Conservation (phyloP, 306 rosid species). For the Hippophae rhamnoides region DNA sequence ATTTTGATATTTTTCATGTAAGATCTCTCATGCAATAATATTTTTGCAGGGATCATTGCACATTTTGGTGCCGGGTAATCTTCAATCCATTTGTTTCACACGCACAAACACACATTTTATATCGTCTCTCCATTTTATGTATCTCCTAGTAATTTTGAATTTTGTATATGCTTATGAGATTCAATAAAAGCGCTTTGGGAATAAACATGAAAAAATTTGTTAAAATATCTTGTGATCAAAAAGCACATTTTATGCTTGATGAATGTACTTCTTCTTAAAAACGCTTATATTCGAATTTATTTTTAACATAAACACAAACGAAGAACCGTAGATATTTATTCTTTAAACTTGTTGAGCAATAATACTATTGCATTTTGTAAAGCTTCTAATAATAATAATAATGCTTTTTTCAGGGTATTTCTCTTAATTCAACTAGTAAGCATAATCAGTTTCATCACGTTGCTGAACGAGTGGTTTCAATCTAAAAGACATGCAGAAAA, state of each 20-base stretch:
- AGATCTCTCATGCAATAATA: constrained; percentile 11
- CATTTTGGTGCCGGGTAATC: constrained; percentile 95
- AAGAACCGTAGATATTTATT: too few species aligned
- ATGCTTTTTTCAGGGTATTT: constrained; percentile 72
- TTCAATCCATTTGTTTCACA: constrained; percentile 2
- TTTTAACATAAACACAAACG: too few species aligned
- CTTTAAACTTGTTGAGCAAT: background rate
- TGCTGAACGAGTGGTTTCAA: constrained; percentile 62
- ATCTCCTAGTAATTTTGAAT: too few species aligned
- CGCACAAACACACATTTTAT: too few species aligned
- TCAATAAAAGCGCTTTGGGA: too few species aligned
- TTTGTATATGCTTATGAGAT: background rate
- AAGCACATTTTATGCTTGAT: too few species aligned
- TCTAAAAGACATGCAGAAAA: constrained; percentile 56
- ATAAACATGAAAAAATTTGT: too few species aligned
- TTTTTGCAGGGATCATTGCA: constrained; percentile 58
- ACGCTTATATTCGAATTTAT: too few species aligned
- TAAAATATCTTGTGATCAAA: too few species aligned
- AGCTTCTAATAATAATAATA: constrained; percentile 2
- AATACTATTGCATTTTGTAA: constrained; percentile 3
- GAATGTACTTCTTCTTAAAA: too few species aligned
- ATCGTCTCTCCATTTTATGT: too few species aligned
- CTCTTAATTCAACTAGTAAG: constrained; percentile 89
- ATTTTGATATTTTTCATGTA: background rate
- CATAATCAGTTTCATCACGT: constrained; percentile 75